phyloP scores from a whole-genome alignment of 371 early-diverging fungal genomes.

The Apophysomyces trapeziformis region DNA sequence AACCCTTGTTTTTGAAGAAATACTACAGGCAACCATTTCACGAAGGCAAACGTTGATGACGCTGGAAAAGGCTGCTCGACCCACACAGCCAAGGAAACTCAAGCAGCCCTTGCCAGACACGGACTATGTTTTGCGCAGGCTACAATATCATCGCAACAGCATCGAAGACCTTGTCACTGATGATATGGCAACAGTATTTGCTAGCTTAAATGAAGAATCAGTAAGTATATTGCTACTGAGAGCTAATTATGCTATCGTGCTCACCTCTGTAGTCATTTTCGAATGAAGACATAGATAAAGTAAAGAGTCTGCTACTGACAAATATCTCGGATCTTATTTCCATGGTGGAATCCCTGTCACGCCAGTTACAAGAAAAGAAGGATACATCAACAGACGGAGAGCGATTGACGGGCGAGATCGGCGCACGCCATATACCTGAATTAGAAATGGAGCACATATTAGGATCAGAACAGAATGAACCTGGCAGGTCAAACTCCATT shows the following conservation, averaged over 20 bases:
- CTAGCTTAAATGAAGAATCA: neutral
- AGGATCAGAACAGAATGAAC: neutral
- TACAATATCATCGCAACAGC: constrained; percentile 1
- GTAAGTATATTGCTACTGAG: neutral
- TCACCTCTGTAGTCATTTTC: neutral
- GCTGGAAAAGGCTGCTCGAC: neutral
- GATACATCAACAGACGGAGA: neutral
- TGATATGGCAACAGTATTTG: neutral
- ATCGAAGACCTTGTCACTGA: neutral
- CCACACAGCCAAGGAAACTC: neutral
- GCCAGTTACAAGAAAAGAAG: neutral
- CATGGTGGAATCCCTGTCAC: neutral
- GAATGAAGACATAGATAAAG: neutral
- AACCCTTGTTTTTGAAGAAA: constrained; percentile 36
- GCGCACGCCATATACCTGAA: neutral
- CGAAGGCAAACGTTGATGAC: neutral
- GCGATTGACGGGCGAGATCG: too few relatives aligned
- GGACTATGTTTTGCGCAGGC: constrained; percentile 3
- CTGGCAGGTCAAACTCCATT: constrained; percentile 2
- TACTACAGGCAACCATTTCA: constrained; percentile 16
- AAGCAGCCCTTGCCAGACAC: neutral
- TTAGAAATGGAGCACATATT: neutral
- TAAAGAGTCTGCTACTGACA: neutral
- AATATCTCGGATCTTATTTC: neutral
- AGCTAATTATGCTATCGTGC: neutral